Percentiles rank a stretch among this genome's conserved stretches.
Evolutionary conservation across 2,329 filamentous ascomycete species (phyloP).

Genomic region (Sclerotiophoma versabilis): DNA sequence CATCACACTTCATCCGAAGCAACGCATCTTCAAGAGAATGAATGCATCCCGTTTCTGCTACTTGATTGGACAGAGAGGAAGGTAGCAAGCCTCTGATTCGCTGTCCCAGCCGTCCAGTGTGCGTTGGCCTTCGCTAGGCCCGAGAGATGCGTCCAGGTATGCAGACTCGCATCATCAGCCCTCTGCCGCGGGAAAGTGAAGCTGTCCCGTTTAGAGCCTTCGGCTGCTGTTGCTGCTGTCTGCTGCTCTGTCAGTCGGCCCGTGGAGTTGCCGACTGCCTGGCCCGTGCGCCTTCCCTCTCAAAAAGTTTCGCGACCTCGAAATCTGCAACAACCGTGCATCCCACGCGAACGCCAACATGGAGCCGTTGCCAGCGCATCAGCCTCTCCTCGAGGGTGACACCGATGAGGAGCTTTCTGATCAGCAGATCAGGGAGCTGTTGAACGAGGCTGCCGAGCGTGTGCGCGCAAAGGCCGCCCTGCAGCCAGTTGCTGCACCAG

Average conservation of each 20-base stretch:
- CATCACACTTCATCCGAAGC: background rate
- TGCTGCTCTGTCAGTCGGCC: slow-evolving; percentile 1
- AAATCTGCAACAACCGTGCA: slow-evolving; percentile 35
- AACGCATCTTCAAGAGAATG: slow-evolving; percentile 2
- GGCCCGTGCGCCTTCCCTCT: slow-evolving; percentile 26
- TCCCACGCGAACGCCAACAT: slow-evolving; percentile 42
- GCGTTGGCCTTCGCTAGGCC: slow-evolving; percentile 38
- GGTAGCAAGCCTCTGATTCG: slow-evolving; percentile 28
- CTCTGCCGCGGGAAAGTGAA: slow-evolving; percentile 28
- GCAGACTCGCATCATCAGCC: slow-evolving; percentile 35
- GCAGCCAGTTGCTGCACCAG: slow-evolving; percentile 34
- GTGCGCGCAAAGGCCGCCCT: slow-evolving; percentile 55
- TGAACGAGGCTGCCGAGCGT: slow-evolving; percentile 68
- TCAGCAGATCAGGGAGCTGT: slow-evolving; percentile 68
- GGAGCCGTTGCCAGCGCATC: slow-evolving; percentile 47
- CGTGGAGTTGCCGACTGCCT: slow-evolving; percentile 23
- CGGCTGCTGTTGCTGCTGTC: background rate
- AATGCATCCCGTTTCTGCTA: background rate
- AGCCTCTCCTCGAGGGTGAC: slow-evolving; percentile 40
- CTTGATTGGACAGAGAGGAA: slow-evolving; percentile 2
- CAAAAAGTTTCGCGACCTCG: slow-evolving; percentile 34
- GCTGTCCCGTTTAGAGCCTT: slow-evolving; percentile 17
- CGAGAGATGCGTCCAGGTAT: slow-evolving; percentile 24
- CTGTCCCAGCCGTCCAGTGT: slow-evolving; percentile 28
- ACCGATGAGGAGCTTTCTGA: slow-evolving; percentile 63